Evolutionary conservation across 2,329 filamentous ascomycete species (phyloP).

Genomic region (Emericellopsis cladophorae): DNA sequence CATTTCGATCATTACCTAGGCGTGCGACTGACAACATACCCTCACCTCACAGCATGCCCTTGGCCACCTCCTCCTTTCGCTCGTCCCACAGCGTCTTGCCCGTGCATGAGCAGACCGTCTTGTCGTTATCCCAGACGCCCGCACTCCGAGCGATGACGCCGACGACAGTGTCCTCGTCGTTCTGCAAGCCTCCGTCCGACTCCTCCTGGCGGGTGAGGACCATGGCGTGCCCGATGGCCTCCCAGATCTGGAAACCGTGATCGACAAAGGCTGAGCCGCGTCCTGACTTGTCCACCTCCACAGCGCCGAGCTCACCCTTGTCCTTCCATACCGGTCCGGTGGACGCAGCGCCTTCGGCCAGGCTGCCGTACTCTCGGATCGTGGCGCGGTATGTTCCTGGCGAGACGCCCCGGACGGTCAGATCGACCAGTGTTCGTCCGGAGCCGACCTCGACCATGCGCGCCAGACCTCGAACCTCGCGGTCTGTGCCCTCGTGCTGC

Average conservation of each 20-base stretch:
- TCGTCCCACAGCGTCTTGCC: constrained; percentile 99
- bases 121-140: constrained; percentile 98
- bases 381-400: constrained; percentile 75
- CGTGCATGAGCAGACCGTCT: constrained; percentile 94
- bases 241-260: constrained; percentile 78
- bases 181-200: constrained; percentile 40
- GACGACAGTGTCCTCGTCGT: constrained; percentile 76
- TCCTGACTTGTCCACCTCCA: constrained; percentile 65
- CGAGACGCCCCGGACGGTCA: constrained; percentile 71
- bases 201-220: constrained; percentile 61
- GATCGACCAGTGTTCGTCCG: constrained; percentile 69
- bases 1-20: not conserved
- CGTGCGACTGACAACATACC: not conserved
- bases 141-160: constrained; percentile 92
- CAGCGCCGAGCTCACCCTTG: constrained; percentile 51
- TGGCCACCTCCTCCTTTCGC: constrained; percentile 74
- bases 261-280: constrained; percentile 73
- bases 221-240: constrained; percentile 88
- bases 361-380: constrained; percentile 76
- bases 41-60: constrained; percentile 64
- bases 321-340: constrained; percentile 66
- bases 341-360: constrained; percentile 70
- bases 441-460: constrained; percentile 87
- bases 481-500: constrained; percentile 22
- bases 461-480: constrained; percentile 70